phyloP scores from a whole-genome alignment of 805 yeast species.

The Limtongozyma cylindracea region DNA sequence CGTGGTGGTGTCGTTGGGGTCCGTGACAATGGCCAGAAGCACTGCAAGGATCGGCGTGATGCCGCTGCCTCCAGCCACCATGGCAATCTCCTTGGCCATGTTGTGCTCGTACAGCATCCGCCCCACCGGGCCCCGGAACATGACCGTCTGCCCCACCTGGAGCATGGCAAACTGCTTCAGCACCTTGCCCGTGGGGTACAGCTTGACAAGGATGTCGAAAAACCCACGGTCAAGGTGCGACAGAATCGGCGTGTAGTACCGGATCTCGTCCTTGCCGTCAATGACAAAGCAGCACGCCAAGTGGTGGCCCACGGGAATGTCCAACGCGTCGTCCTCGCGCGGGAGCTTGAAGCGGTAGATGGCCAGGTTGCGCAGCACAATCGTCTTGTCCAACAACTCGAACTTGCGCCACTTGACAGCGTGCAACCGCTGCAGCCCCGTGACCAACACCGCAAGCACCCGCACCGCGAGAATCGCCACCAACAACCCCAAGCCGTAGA shows the following conservation, averaged over 20 bases:
- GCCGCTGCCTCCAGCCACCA: constrained; percentile 76
- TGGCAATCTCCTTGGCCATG: constrained; percentile 33
- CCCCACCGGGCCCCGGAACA: constrained; percentile 64
- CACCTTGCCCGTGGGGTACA: constrained; percentile 47
- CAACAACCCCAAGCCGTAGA: constrained; percentile 25
- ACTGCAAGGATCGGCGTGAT: constrained; percentile 80
- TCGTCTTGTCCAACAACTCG: constrained; percentile 51
- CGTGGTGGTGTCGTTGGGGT: constrained; percentile 37
- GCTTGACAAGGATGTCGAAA: constrained; percentile 55
- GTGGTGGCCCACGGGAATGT: constrained; percentile 56
- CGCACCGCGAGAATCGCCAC: constrained; percentile 21
- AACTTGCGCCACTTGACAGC: constrained; percentile 33
- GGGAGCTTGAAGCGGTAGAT: constrained; percentile 47
- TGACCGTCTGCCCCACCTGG: constrained; percentile 36
- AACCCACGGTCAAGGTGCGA: constrained; percentile 46
- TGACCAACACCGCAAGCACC: constrained; percentile 9
- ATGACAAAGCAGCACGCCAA: constrained; percentile 28
- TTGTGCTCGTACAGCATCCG: constrained; percentile 31
- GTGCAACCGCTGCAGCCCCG: constrained; percentile 11
- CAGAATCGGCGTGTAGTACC: constrained; percentile 60
- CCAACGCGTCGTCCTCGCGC: constrained; percentile 31
- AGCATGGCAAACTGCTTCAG: constrained; percentile 42
- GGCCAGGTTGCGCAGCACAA: constrained; percentile 45
- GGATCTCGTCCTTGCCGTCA: constrained; percentile 24
- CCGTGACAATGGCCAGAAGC: constrained; percentile 40